Evolutionary conservation across 1,139 yeast species (phyloP).

Genomic region (Saccharomyces hybrid): DNA sequence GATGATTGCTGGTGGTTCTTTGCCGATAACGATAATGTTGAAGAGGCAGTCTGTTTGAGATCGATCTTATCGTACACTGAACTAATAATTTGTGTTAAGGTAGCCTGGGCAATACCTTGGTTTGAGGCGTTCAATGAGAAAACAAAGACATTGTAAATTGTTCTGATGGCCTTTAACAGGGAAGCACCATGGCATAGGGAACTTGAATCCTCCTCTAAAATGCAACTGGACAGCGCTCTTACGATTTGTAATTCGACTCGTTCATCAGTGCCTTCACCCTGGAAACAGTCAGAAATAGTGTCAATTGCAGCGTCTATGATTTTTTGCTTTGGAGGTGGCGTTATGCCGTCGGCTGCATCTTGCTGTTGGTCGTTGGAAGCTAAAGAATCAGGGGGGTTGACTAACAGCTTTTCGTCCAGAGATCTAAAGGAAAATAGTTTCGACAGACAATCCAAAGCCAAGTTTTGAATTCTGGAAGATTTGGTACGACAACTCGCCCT

Average conservation of each 20-base stretch:
- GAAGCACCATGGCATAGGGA: constrained; percentile 90
- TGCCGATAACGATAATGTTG: constrained; percentile 3
- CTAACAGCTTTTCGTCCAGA: constrained; percentile 43
- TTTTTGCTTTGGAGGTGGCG: constrained; percentile 48
- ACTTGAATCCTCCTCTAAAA: constrained; percentile 52
- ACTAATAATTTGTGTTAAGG: constrained; percentile 82
- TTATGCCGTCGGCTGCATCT: constrained; percentile 35
- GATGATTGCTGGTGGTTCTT: background rate
- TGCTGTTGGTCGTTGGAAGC: constrained; percentile 32
- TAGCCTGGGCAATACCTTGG: constrained; percentile 94
- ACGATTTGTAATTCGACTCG: constrained; percentile 86
- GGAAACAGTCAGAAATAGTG: constrained; percentile 77
- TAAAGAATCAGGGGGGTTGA: constrained; percentile 36
- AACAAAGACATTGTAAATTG: constrained; percentile 85
- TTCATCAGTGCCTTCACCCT: constrained; percentile 87
- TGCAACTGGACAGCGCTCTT: constrained; percentile 83
- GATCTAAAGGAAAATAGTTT: constrained; percentile 59
- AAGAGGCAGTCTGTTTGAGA: constrained; percentile 7
- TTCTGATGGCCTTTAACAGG: constrained; percentile 82
- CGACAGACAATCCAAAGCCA: constrained; percentile 58
- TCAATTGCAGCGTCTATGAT: constrained; percentile 80
- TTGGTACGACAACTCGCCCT: constrained; percentile 49
- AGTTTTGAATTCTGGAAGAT: constrained; percentile 44
- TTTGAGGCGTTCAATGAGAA: constrained; percentile 73
- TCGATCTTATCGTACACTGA: constrained; percentile 76